Percentiles rank a stretch among this genome's conserved stretches.
Evolutionary conservation across 768 basidiomycete genomes (phyloP).

Genomic region (Auricularia sp.): DNA sequence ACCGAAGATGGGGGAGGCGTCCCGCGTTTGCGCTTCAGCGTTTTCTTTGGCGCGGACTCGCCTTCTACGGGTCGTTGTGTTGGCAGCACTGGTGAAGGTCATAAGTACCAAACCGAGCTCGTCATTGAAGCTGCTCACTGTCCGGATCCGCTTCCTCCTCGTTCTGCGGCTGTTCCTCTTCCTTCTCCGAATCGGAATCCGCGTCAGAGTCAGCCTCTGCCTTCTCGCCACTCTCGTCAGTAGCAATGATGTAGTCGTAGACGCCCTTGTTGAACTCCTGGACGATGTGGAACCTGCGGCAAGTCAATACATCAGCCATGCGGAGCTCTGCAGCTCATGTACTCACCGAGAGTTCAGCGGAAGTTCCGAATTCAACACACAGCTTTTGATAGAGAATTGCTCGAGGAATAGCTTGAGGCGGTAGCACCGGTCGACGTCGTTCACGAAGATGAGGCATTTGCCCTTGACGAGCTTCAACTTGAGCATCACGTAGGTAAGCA

Average conservation of each 20-base stretch:
- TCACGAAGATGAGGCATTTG: constrained; percentile 94
- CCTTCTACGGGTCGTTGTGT: constrained; percentile 34
- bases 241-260: constrained; percentile 97
- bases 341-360: constrained; percentile 81
- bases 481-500: constrained; percentile 89
- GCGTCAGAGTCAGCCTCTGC: constrained; percentile 40
- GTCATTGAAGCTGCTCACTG: constrained; percentile 16
- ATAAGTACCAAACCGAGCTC: background rate
- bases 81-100: constrained; percentile 33
- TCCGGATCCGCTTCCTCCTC: constrained; percentile 28
- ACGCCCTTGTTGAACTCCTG: constrained; percentile 99
- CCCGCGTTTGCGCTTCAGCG: constrained; percentile 51
- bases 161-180: too few species aligned
- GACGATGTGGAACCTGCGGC: constrained; percentile 77
- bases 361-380: constrained; percentile 91
- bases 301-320: background rate
- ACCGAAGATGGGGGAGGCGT: constrained; percentile 27
- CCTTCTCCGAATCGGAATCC: constrained; percentile 23
- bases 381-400: constrained; percentile 92
- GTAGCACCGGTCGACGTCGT: constrained; percentile 89
- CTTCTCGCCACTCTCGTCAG: constrained; percentile 69
- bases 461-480: constrained; percentile 93
- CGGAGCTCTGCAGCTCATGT: background rate
- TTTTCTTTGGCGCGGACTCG: constrained; percentile 14
- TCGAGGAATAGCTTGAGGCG: constrained; percentile 96